phyloP scores from a whole-genome alignment of 2,329 filamentous ascomycete genomes.

The Mariannaea elegans region DNA sequence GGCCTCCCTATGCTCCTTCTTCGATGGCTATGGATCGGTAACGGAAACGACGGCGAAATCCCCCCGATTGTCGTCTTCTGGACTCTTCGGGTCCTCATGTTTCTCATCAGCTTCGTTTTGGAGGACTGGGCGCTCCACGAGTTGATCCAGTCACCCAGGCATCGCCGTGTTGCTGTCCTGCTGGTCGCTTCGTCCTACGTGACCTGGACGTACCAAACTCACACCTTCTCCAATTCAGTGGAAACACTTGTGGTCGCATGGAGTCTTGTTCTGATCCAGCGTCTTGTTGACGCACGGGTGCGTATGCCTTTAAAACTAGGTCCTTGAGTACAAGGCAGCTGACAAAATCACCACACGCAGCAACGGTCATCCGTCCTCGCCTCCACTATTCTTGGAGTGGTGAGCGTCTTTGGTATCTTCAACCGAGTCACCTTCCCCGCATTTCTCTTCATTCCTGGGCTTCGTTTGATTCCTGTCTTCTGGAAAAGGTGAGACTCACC shows the following conservation, averaged over 20 bases:
- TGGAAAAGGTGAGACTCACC: constrained; percentile 71
- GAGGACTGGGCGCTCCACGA: constrained; percentile 98
- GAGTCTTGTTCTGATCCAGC: constrained; percentile 90
- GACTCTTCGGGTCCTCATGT: constrained; percentile 89
- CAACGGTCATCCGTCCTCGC: constrained; percentile 80
- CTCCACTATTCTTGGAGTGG: constrained; percentile 79
- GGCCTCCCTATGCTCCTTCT: constrained; percentile 92
- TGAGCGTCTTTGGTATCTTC: constrained; percentile 87
- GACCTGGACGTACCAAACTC: constrained; percentile 98
- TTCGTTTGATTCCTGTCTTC: constrained; percentile 88
- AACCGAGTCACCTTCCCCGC: constrained; percentile 98
- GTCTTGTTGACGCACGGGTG: constrained; percentile 84
- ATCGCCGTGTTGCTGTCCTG: constrained; percentile 77
- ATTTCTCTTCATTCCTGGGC: constrained; percentile 84
- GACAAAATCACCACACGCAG: constrained; percentile 52
- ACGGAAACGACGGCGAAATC: constrained; percentile 78
- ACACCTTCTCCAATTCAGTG: constrained; percentile 97
- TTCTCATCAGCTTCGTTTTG: constrained; percentile 91
- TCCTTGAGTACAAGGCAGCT: constrained; percentile 22
- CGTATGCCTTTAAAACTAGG: constrained; percentile 37
- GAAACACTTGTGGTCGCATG: constrained; percentile 93
- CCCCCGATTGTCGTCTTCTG: constrained; percentile 91
- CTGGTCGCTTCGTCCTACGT: constrained; percentile 96
- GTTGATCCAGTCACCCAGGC: constrained; percentile 78
- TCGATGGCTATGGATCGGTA: constrained; percentile 91